Conservation (phyloP, 2,329 filamentous ascomycete species). For the Graphilbum sp. region DNA sequence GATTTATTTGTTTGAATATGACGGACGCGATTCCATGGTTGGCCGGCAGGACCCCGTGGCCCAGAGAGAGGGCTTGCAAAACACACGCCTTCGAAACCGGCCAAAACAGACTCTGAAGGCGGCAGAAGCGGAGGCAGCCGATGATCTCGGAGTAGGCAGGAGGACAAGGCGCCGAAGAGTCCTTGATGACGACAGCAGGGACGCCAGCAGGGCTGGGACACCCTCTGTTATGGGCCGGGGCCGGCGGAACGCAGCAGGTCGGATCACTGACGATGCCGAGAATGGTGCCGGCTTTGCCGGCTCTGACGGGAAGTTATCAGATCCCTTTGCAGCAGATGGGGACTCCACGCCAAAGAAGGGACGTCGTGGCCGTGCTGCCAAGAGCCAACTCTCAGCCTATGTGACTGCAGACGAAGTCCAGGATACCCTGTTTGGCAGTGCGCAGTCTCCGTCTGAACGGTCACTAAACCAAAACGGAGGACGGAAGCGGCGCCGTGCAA, state of each 20-base stretch:
- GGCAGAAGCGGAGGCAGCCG: conserved; percentile 31
- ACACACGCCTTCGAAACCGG: conserved; percentile 38
- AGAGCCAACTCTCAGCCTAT: conserved; percentile 9
- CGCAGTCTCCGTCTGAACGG: background rate
- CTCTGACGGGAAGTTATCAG: background rate
- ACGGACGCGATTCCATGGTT: conserved; percentile 38
- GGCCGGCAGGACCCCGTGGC: conserved; percentile 41
- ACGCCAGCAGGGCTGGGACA: conserved; percentile 34
- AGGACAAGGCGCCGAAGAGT: conserved; percentile 32
- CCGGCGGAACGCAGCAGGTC: background rate
- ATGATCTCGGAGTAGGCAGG: conserved; percentile 29
- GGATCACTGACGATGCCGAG: background rate
- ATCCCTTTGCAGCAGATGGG: background rate
- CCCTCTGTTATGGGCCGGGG: conserved; percentile 17
- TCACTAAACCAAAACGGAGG: background rate
- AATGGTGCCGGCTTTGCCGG: no score
- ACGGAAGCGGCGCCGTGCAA: background rate
- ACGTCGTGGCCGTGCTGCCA: conserved; percentile 6
- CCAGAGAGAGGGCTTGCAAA: conserved; percentile 38
- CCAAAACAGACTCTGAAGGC: conserved; percentile 41
- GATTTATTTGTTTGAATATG: conserved; percentile 45
- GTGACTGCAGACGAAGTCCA: conserved; percentile 5
- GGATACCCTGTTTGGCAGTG: background rate
- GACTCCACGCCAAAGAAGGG: conserved; percentile 5
- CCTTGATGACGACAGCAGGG: conserved; percentile 33